Base-by-base conservation (phyloP, 225 moss, liverwort and hornwort genomes). In the Lunularia cruciata region DNA sequence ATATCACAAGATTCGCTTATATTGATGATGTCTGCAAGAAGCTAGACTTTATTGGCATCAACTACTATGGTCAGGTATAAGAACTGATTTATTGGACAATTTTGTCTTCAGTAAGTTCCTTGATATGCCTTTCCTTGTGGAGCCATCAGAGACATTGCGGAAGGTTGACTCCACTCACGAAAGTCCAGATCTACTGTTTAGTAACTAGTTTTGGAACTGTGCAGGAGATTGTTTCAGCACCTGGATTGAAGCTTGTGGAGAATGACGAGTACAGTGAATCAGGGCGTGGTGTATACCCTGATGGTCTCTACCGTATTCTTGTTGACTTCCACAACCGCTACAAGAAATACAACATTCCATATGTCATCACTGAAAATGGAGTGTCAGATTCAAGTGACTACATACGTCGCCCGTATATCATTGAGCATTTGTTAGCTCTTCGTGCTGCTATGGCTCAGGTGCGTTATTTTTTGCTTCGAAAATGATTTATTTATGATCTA, bases 11-110 rank as follows among this genome's bases (percentile, higher is more conserved):
- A 13, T 99, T 85, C 79, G 86, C 93, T 19, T 91, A 89, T 75
- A 79, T 91, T 66, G 98, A 99, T 69, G 91, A 89, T 36, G 83
- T 93, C 47, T 82, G 79, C 12, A 73, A 86, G 75, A 89, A 91
- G 73, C 76, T 88, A 66, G 98, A 99, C 77, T 99, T 80, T 60
- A 85, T 99, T 71, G 98, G 98, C 39, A 81, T 99, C 72, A 99
- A 99, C 72, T 99, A 99, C 71, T 99, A 99, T 70, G 98, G 98
- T 56, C 98, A 99, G 93, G 96, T 96, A 55, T 51, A 39, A 23
- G 26, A 5, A 38, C 43, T 40, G 3, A 31, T 47, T 32, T 13
- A 31, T 69, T 6, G n/a, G n/a, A n/a, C n/a, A n/a, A n/a, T n/a
- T n/a, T n/a, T n/a, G n/a, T n/a, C n/a, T n/a, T n/a, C n/a, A n/a